Evolutionary conservation across 2,329 filamentous ascomycete species (phyloP).

Genomic region (Zalaria obscura): DNA sequence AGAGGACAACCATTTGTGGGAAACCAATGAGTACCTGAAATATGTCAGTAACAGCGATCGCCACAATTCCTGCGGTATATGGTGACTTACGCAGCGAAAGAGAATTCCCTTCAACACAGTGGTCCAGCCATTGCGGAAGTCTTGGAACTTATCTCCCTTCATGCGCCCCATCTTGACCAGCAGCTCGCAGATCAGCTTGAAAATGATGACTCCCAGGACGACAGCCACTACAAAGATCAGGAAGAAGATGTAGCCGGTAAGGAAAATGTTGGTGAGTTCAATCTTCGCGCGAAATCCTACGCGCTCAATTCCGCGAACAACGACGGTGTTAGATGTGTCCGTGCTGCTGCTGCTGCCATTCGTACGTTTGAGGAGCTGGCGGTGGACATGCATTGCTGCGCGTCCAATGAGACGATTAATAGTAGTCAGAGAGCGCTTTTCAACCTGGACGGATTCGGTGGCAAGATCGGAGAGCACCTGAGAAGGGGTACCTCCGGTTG

Average conservation of each 20-base stretch:
- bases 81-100: constrained; percentile 52
- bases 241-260: constrained; percentile 84
- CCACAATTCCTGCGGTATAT: not conserved
- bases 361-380: constrained; percentile 31
- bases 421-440: constrained; percentile 46
- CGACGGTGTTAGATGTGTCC: constrained; percentile 24
- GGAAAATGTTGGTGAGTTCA: constrained; percentile 82
- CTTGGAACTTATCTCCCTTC: constrained; percentile 72
- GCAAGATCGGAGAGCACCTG: constrained; percentile 61
- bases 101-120: constrained; percentile 87
- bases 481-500: constrained; percentile 75
- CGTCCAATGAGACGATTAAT: constrained; percentile 39
- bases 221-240: constrained; percentile 68
- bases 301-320: constrained; percentile 72
- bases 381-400: constrained; percentile 23
- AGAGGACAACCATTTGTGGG: constrained; percentile 79
- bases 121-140: constrained; percentile 90
- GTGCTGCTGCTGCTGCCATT: constrained; percentile 11
- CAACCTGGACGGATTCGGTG: constrained; percentile 68
- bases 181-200: constrained; percentile 70
- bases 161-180: constrained; percentile 63
- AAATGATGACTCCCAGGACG: constrained; percentile 55
- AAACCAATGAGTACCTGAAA: constrained; percentile 67
- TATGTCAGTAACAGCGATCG: constrained; percentile 2
- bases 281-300: constrained; percentile 77